Conservation (phyloP, 2,329 filamentous ascomycete genomes). For the Cylindrodendrum hubeiense region DNA sequence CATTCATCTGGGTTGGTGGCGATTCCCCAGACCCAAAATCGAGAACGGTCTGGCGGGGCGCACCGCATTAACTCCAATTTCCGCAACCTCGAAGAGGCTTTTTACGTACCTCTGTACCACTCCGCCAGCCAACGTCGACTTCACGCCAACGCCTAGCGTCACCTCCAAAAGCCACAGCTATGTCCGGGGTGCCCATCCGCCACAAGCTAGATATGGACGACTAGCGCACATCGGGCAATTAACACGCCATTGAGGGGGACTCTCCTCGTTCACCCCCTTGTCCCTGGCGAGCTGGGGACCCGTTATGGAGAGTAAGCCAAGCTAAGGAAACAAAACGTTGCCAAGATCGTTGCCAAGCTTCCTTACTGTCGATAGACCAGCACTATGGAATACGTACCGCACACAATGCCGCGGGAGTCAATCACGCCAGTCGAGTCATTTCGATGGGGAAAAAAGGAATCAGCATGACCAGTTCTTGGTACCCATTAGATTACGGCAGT, state of each 20-base stretch:
- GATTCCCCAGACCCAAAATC: constrained; percentile 28
- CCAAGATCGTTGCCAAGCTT: constrained; percentile 27
- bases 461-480: not conserved
- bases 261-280: constrained; percentile 6
- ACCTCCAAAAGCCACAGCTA: constrained; percentile 9
- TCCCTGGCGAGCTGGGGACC: constrained; percentile 9
- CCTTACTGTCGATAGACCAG: not conserved
- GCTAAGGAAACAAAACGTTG: constrained; percentile 6
- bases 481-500: not conserved
- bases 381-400: not conserved
- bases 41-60: constrained; percentile 22
- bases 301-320: constrained; percentile 9
- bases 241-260: constrained; percentile 14
- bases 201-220: constrained; percentile 1
- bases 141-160: not conserved
- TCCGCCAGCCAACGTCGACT: not conserved
- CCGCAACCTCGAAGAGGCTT: constrained; percentile 18
- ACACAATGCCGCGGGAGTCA: constrained; percentile 3
- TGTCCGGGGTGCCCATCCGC: constrained; percentile 14
- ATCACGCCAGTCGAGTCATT: constrained; percentile 1
- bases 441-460: not conserved
- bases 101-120: constrained; percentile 1
- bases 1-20: constrained; percentile 14
- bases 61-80: constrained; percentile 24
- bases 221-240: constrained; percentile 22